Base-by-base conservation (phyloP, 768 basidiomycete genomes). In the Suillus hirtellus region DNA sequence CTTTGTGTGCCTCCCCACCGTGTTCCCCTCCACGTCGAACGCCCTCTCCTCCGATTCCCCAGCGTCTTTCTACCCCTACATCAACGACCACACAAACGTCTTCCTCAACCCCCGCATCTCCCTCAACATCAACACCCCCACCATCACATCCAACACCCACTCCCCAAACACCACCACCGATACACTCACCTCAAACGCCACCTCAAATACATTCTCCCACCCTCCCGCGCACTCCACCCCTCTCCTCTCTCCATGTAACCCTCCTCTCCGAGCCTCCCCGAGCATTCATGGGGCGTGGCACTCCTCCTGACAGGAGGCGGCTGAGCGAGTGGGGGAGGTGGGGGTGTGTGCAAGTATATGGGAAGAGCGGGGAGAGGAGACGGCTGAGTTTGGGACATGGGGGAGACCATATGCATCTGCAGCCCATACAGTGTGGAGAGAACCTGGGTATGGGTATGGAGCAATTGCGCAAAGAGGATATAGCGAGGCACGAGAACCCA, bases 251-350 rank as follows among this genome's bases (percentile, higher is more conserved):
- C 43, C 74, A 75, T 27, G 74, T 76, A 24, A 73, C 74, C 40
- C 49, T 75, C 1, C 61, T 75, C 8, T 75, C 74, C 14, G 74
- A 75, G 49, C 74, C 73, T 1, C 71, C 72, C 1, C 73, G 75
- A 34, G 73, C 75, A 3, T 75, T 75, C 42, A 75, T 75, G 74
- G 74, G 74, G 21, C 75, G 74, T 2, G 74, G 74, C 12, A 75
- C 74, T 0, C 74, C 74, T 3, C 74, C 74, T 8, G 75, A 75
- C 21, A 69, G 70, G 50, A 68, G 63, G 17, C 69, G 74, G n/a
- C 61, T 73, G 12, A 49, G 65, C 10, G 74, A 76, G 60, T 75
- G 74, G 74, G 73, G 74, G 8, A 63, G 64, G 1, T 72, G 66
- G 14, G 67, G 50, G 1, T 43, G 40, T 19, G 56, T 43, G 24